A percentile compares a stretch with the other conserved stretches of the same genome.
Conservation (phyloP, 768 basidiomycete genomes). For the Boletales sp. region DNA sequence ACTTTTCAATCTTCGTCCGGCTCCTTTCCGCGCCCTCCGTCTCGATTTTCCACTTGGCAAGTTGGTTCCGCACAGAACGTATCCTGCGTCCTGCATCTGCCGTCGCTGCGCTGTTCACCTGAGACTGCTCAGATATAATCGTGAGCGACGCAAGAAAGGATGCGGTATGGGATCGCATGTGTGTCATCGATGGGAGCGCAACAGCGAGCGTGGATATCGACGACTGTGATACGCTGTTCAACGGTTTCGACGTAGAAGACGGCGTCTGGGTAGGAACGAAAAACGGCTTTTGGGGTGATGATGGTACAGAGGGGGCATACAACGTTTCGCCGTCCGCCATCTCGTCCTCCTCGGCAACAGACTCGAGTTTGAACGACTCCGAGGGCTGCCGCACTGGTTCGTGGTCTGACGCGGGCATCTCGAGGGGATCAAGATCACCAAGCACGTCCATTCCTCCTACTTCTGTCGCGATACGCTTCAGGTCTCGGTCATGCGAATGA, state of each 20-base stretch:
- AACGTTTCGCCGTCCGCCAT: constrained; percentile 40
- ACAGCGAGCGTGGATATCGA: constrained; percentile 27
- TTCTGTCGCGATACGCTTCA: constrained; percentile 72
- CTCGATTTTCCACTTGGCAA: constrained; percentile 76
- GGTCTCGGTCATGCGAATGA: constrained; percentile 73
- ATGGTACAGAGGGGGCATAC: constrained; percentile 37
- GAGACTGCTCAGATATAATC: constrained; percentile 81
- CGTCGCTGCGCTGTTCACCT: constrained; percentile 81
- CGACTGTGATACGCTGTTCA: constrained; percentile 17
- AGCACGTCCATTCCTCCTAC: constrained; percentile 74
- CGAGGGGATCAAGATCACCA: constrained; percentile 63
- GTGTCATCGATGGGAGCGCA: constrained; percentile 60
- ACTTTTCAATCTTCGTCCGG: constrained; percentile 67
- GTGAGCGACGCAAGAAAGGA: constrained; percentile 73
- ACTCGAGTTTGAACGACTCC: constrained; percentile 29
- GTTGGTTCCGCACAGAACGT: constrained; percentile 78
- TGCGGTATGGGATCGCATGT: constrained; percentile 69
- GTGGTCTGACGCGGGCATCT: constrained; percentile 31
- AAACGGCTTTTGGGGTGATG: constrained; percentile 55
- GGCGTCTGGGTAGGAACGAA: constrained; percentile 51
- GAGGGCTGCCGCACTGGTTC: constrained; percentile 26
- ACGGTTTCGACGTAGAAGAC: constrained; percentile 46
- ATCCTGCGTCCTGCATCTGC: constrained; percentile 86
- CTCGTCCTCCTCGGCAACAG: constrained; percentile 40
- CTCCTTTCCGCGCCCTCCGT: constrained; percentile 86